Evolutionary conservation across 495 filamentous ascomycete species (phyloP), one percentile per base, ranked within the genome.

Genomic region (Aspergillus olivimuriae): DNA sequence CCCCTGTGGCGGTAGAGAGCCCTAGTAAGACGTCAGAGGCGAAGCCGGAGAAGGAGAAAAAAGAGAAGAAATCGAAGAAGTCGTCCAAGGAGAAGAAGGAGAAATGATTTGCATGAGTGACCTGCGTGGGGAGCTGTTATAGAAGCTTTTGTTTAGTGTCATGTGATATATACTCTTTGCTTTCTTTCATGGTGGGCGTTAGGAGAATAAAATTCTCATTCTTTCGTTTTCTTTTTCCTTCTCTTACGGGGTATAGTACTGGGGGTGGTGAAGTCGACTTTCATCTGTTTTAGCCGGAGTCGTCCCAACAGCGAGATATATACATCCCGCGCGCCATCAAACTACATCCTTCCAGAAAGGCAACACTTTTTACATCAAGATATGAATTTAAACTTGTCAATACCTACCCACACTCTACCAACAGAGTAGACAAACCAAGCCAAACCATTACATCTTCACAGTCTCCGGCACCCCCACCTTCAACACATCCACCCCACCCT

Each of bases 401-500:
- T n/a, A n/a, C n/a, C n/a, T n/a, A n/a, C n/a, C n/a, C n/a, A 10
- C 17, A 12, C 14, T 15, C 17, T 21, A 44, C 28, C 22, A 34
- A 23, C 24, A 47, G 14, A 10, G n/a, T 34, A 34, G 4, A 44
- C 18, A 44, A 16, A n/a, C n/a, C n/a, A n/a, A n/a, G n/a, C n/a
- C n/a, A n/a, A 16, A 34, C 20, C 21, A 4, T 4, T 38, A 23
- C 8, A 56, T 51, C 22, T 41, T 48, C 22, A 55, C 44, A 2
- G 17, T 59, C n/a, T 70, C 60, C 10, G 78, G 73, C 15, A 84
- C 57, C 28, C 59, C 61, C 24, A 86, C 57, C 48, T 69, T 64
- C 59, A 94, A 60, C 22, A 95, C 74, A 71, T 95, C 85, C 34
- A 86, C 59, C 0, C 88, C 90, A 20, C 62, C 72, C 59, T 82